These are phyloP conservation scores for Debaryomyces fabryi DNA, from an alignment of 1,139 yeast genomes.

Conservation along the genomic window DNA sequence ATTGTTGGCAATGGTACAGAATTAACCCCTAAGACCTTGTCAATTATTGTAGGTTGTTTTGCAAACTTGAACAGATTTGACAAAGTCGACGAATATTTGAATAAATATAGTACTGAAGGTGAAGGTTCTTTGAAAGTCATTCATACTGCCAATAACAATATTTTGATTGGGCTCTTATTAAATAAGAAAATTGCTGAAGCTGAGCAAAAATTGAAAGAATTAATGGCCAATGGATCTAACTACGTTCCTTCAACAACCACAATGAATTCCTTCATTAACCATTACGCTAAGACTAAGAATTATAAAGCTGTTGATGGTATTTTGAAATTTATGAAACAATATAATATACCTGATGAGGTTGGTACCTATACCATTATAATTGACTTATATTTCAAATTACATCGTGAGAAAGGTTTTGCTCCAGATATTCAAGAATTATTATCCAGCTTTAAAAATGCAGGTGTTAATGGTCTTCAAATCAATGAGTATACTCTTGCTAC, in stretches of 20 bases:
- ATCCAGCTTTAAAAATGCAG: slow-evolving; percentile 41
- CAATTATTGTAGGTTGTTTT: slow-evolving; percentile 37
- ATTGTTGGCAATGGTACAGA: slow-evolving; percentile 26
- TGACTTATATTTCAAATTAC: slow-evolving; percentile 55
- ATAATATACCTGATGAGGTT: slow-evolving; percentile 58
- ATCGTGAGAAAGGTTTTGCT: slow-evolving; percentile 45
- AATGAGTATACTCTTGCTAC: slow-evolving; percentile 57
- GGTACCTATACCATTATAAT: slow-evolving; percentile 69
- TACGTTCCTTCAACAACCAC: slow-evolving; percentile 37
- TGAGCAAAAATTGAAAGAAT: slow-evolving; percentile 35
- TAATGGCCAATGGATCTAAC: slow-evolving; percentile 25
- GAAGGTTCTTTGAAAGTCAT: slow-evolving; percentile 27
- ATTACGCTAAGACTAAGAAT: slow-evolving; percentile 35
- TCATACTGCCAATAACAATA: slow-evolving; percentile 37
- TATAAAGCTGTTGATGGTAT: slow-evolving; percentile 44
- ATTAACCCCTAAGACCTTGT: slow-evolving; percentile 32
- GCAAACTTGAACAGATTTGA: slow-evolving; percentile 40
- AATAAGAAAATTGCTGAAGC: slow-evolving; percentile 37
- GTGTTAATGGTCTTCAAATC: slow-evolving; percentile 34
- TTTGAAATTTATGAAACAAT: slow-evolving; percentile 37
- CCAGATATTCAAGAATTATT: slow-evolving; percentile 48
- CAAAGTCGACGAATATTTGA: slow-evolving; percentile 32
- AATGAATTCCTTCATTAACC: slow-evolving; percentile 41
- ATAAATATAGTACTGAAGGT: slow-evolving; percentile 22
- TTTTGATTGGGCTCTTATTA: slow-evolving; percentile 37